These are phyloP conservation scores for Apiospora hydei DNA, from an alignment of 2,329 filamentous ascomycete genomes.

Conservation along the genomic window DNA sequence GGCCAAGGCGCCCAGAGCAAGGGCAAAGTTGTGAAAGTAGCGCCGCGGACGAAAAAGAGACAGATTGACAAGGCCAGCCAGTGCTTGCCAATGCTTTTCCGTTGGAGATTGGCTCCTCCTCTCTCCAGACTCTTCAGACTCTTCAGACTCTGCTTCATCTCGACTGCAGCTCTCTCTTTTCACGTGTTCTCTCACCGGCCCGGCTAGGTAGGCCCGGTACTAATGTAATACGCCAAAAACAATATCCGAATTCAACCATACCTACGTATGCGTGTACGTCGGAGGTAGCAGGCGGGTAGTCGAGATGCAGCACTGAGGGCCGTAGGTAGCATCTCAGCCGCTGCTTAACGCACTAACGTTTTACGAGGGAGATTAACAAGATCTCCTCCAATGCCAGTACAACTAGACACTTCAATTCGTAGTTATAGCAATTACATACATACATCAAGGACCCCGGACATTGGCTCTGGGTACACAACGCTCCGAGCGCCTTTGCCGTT, in stretches of 20 bases:
- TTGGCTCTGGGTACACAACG: constrained; percentile 18
- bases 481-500: constrained; percentile 23
- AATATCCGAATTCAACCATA: too few species aligned
- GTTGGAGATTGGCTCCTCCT: constrained; percentile 10
- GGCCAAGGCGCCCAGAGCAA: not conserved
- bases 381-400: not conserved
- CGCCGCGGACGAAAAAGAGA: constrained; percentile 6
- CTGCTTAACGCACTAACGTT: not conserved
- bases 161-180: not conserved
- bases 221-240: not conserved
- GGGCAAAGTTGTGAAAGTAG: not conserved
- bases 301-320: not conserved
- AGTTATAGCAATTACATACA: not conserved
- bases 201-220: not conserved
- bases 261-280: not conserved
- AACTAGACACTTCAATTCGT: not conserved
- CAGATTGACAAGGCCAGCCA: not conserved
- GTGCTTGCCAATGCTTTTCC: not conserved
- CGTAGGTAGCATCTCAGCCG: not conserved
- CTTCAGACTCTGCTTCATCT: not conserved
- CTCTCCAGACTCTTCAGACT: not conserved
- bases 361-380: constrained; percentile 5
- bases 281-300: not conserved
- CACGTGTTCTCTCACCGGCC: constrained; percentile 1
- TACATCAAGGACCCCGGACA: not conserved